Evolutionary conservation across 2,329 filamentous ascomycete species (phyloP), one percentile per base, ranked within the genome.

Genomic region (Venturia asperata): DNA sequence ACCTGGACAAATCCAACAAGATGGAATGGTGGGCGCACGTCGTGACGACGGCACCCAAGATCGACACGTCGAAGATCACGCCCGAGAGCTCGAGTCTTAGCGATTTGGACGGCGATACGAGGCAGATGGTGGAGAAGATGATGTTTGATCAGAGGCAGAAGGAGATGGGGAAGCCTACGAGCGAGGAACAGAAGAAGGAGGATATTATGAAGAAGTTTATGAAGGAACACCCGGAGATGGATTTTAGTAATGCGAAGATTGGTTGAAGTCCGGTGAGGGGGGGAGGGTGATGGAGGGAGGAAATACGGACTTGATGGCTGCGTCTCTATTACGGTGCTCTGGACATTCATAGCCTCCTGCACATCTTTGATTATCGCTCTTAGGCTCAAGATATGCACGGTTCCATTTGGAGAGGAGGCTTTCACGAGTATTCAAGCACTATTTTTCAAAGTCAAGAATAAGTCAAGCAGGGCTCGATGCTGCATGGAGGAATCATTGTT

Each of bases 81-180:
- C 94, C 94, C 27, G 94, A 97, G 79, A 92, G 89, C 75, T 92
- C 88, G 74, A 96, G 92, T 77, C 82, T 99, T 72, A 87, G 89
- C 66, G 94, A 99, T 76, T 81, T 99, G 70, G 93, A 97, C 74
- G 94, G 94, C 67, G 90, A 96, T 82, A 99, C 94, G 64, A 85
- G 94, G 69, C 85, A 87, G 66, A 97, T 99, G 93, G 94, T 99
- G 56, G 94, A 99, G 86, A 99, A 99, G 85, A 99, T 99, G 94
- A 99, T 99, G 94, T 99, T 85, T 73, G 94, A 99, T 80, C 94
- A 99, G 82, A 83, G 90, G 70, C 92, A 97, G 81, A 99, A 99
- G 85, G 92, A 97, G 81, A 81, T 84, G 77, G 94, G 94, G 5
- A 83, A 89, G 77, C 91, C 92, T 60, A 92, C 88, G 15, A 96